Percentiles rank a stretch among this genome's conserved stretches.
phyloP scores from a whole-genome alignment of 345 rosid genomes.

The Iberis pinnata region DNA sequence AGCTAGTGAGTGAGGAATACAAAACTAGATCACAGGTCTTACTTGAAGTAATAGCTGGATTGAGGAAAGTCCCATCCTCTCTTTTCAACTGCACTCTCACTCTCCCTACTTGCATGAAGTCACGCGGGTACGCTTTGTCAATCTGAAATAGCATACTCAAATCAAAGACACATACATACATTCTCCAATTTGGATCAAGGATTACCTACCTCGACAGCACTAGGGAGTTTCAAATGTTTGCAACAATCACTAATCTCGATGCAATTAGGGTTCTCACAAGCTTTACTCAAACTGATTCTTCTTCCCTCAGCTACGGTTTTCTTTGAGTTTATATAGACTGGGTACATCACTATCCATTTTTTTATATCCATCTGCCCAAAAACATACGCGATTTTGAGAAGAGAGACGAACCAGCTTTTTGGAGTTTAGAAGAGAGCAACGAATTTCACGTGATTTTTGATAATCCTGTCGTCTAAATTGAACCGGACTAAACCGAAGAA shows the following conservation, averaged over 20 bases:
- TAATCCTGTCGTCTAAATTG: background rate
- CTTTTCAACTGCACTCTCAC: constrained; percentile 70
- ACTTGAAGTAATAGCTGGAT: constrained; percentile 79
- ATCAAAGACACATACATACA: background rate
- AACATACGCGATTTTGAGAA: too few species aligned
- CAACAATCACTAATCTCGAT: constrained; percentile 84
- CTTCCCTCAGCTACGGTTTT: constrained; percentile 89
- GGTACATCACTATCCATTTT: constrained; percentile 84
- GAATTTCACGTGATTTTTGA: background rate
- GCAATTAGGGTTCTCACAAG: constrained; percentile 84
- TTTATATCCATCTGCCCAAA: constrained; percentile 46
- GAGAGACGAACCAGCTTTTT: too few species aligned
- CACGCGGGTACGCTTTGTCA: constrained; percentile 90
- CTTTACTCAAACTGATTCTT: constrained; percentile 53
- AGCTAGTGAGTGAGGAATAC: too few species aligned
- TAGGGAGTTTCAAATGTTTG: constrained; percentile 55
- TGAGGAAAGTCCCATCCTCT: constrained; percentile 72
- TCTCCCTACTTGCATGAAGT: constrained; percentile 92
- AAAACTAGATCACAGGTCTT: too few species aligned
- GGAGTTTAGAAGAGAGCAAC: too few species aligned
- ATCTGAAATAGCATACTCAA: constrained; percentile 28
- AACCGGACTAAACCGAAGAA: too few species aligned
- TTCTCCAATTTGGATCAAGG: background rate
- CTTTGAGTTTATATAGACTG: constrained; percentile 81
- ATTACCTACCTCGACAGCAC: constrained; percentile 66